Evolutionary conservation across 352 stramenopile species (phyloP).

Genomic region (Pythium plurisporium): DNA sequence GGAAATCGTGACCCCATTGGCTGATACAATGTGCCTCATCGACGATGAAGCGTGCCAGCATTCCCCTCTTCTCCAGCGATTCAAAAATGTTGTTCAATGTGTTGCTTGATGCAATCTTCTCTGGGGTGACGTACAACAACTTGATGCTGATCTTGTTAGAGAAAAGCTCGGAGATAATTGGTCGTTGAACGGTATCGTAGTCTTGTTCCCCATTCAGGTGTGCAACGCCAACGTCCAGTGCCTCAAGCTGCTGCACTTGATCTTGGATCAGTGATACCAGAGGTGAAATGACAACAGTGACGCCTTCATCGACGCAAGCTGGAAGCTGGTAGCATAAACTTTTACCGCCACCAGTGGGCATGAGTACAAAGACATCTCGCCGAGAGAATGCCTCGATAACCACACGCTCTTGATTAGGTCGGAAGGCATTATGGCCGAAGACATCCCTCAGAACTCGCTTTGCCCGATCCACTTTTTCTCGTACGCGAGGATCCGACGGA

Average conservation of each 20-base stretch:
- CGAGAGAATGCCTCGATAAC: constrained; percentile 91
- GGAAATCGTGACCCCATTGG: constrained; percentile 99
- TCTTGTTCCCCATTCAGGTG: constrained; percentile 48
- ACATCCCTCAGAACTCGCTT: constrained; percentile 79
- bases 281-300: constrained; percentile 87
- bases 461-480: constrained; percentile 62
- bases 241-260: constrained; percentile 66
- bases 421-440: constrained; percentile 96
- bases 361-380: constrained; percentile 82
- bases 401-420: constrained; percentile 93
- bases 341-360: constrained; percentile 97
- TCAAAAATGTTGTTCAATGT: constrained; percentile 86
- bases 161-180: constrained; percentile 87
- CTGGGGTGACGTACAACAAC: constrained; percentile 98
- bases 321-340: constrained; percentile 96
- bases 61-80: constrained; percentile 61
- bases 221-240: constrained; percentile 40
- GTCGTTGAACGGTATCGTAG: constrained; percentile 78
- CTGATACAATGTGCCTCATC: constrained; percentile 97
- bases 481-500: constrained; percentile 38
- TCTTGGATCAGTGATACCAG: constrained; percentile 89
- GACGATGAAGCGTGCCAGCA: constrained; percentile 96
- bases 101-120: constrained; percentile 92
- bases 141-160: constrained; percentile 89
- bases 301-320: constrained; percentile 49